Conservation (phyloP, 495 filamentous ascomycete species). For the Glonium stellatum region DNA sequence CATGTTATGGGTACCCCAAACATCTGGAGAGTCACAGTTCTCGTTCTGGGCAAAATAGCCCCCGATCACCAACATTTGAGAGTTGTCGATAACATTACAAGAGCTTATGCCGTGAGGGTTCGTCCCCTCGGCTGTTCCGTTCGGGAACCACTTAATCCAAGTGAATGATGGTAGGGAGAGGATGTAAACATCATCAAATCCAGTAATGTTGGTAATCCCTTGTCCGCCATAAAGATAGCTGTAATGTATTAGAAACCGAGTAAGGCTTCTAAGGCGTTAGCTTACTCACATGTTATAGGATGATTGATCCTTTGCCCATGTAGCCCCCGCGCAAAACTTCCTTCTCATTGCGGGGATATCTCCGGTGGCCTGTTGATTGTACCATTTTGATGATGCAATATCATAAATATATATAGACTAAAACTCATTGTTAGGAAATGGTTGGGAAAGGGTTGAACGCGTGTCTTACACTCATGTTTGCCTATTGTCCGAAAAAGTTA, state of each 20-base stretch:
- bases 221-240: constrained; percentile 50
- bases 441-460: neutral
- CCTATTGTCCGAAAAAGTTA: constrained; percentile 12
- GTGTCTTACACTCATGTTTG: constrained; percentile 32
- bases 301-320: constrained; percentile 48
- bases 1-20: constrained; percentile 41
- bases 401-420: constrained; percentile 47
- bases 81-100: constrained; percentile 44
- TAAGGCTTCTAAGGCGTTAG: neutral
- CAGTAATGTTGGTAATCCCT: constrained; percentile 38
- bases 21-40: constrained; percentile 31
- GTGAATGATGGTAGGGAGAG: constrained; percentile 48
- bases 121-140: constrained; percentile 27
- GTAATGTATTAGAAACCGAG: neutral
- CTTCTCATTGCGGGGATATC: constrained; percentile 40
- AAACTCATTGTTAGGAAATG: constrained; percentile 1
- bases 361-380: constrained; percentile 46
- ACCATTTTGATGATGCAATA: constrained; percentile 47
- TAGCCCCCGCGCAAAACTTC: constrained; percentile 49
- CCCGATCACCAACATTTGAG: constrained; percentile 45
- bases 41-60: constrained; percentile 36
- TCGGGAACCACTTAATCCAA: constrained; percentile 47
- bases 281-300: constrained; percentile 48
- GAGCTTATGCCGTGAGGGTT: constrained; percentile 43
- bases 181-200: constrained; percentile 53